Evolutionary conservation across 768 basidiomycete species (phyloP).

Genomic region (Leccinellum albellum): DNA sequence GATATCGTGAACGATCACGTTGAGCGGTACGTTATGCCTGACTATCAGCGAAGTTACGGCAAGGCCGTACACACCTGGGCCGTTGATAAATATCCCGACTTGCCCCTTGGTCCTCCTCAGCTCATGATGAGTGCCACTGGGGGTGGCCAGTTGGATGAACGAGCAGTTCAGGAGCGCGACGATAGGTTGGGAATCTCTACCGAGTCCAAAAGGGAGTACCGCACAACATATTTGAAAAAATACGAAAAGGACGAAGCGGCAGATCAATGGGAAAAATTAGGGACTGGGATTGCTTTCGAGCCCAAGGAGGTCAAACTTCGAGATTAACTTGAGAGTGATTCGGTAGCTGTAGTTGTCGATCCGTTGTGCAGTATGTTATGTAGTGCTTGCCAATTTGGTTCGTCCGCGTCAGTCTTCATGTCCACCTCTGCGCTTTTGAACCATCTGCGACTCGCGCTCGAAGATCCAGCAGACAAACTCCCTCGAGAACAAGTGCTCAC

Average conservation of each 20-base stretch:
- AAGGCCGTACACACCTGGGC: conserved; percentile 43
- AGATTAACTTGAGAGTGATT: background rate
- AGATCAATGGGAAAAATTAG: conserved; percentile 38
- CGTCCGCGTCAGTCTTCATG: conserved; percentile 20
- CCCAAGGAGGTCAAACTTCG: conserved; percentile 24
- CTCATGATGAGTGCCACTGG: conserved; percentile 45
- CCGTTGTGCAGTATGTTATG: too few species aligned
- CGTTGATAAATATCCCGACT: conserved; percentile 36
- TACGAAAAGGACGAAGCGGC: conserved; percentile 36
- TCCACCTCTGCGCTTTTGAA: conserved; percentile 39
- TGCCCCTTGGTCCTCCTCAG: conserved; percentile 44
- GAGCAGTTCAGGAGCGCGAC: conserved; percentile 30
- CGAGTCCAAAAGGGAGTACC: conserved; percentile 31
- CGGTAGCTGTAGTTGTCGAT: background rate
- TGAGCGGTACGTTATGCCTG: conserved; percentile 40
- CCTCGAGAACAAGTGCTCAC: conserved; percentile 48
- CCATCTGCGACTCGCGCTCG: conserved; percentile 57
- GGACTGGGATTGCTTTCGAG: conserved; percentile 34
- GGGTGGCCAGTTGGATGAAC: conserved; percentile 34
- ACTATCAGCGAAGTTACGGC: conserved; percentile 46
- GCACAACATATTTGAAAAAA: conserved; percentile 36
- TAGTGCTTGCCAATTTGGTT: conserved; percentile 8
- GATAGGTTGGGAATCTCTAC: conserved; percentile 23
- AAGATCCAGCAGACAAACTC: conserved; percentile 47
- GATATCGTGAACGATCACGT: conserved; percentile 32